phyloP scores from a whole-genome alignment of 495 filamentous ascomycete species.

The Xylaria bambusicola region DNA sequence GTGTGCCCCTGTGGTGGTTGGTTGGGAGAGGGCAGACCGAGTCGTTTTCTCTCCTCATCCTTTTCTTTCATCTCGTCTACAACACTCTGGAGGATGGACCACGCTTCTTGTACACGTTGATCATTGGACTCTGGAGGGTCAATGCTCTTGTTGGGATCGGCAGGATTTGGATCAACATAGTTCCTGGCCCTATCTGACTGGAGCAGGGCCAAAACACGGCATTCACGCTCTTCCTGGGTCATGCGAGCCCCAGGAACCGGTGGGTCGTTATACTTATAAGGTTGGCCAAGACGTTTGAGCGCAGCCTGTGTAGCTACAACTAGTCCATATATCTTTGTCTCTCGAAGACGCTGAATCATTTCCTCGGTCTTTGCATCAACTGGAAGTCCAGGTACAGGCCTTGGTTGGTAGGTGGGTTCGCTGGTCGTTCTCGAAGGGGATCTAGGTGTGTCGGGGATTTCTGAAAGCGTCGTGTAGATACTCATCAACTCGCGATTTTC shows the following conservation, averaged over 20 bases:
- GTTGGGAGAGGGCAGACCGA: too few relatives aligned
- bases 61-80: constrained; percentile 32
- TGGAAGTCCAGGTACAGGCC: constrained; percentile 23
- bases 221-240: constrained; percentile 18
- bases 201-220: constrained; percentile 32
- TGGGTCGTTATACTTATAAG: not conserved
- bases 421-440: constrained; percentile 58
- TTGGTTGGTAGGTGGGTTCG: constrained; percentile 15
- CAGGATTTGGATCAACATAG: constrained; percentile 35
- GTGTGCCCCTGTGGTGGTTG: too few relatives aligned
- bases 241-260: not conserved
- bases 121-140: constrained; percentile 37
- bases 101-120: constrained; percentile 33
- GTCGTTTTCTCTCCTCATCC: not conserved
- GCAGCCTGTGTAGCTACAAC: constrained; percentile 20
- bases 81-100: constrained; percentile 32
- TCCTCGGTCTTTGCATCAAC: constrained; percentile 30
- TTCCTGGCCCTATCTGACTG: constrained; percentile 37
- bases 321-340: constrained; percentile 22
- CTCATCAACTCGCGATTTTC: constrained; percentile 83
- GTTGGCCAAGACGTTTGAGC: constrained; percentile 19
- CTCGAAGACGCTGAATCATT: constrained; percentile 33
- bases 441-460: constrained; percentile 75
- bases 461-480: constrained; percentile 69
- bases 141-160: constrained; percentile 28